Percentiles rank a stretch among this genome's conserved stretches.
These are phyloP conservation scores for Pythium biforme DNA, from an alignment of 352 stramenopile species.

Conservation along the genomic window DNA sequence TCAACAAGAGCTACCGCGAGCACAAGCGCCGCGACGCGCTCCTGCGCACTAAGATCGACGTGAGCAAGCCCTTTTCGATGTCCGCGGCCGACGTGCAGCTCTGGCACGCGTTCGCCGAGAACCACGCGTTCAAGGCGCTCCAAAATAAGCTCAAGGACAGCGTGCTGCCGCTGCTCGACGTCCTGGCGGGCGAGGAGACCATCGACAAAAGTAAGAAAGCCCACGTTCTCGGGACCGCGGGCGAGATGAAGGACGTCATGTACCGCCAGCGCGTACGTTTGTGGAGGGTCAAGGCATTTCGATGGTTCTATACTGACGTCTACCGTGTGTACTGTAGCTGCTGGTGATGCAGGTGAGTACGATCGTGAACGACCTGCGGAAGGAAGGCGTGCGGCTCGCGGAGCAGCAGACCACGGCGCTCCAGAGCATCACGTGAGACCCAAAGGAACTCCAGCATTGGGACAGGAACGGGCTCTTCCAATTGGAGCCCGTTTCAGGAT, in stretches of 20 bases:
- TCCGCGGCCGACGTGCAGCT: slow-evolving; percentile 36
- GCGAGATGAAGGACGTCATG: slow-evolving; percentile 53
- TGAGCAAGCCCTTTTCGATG: slow-evolving; percentile 62
- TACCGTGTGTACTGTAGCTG: no score
- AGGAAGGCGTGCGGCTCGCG: slow-evolving; percentile 68
- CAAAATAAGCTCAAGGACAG: slow-evolving; percentile 34
- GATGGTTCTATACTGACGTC: no score
- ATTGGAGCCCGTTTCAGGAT: neutral
- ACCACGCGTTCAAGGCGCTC: slow-evolving; percentile 49
- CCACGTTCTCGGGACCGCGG: slow-evolving; percentile 27
- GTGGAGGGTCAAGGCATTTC: no score
- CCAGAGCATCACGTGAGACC: slow-evolving; percentile 50
- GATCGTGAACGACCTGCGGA: slow-evolving; percentile 65
- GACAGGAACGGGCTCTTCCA: slow-evolving; percentile 10
- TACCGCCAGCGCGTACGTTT: slow-evolving; percentile 44
- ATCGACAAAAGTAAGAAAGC: slow-evolving; percentile 48
- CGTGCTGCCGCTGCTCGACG: slow-evolving; percentile 44
- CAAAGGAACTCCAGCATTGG: neutral
- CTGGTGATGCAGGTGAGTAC: slow-evolving; percentile 58
- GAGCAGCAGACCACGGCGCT: slow-evolving; percentile 71
- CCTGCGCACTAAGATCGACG: slow-evolving; percentile 66
- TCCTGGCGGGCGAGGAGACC: slow-evolving; percentile 46
- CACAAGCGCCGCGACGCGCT: slow-evolving; percentile 74
- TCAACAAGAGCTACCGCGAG: slow-evolving; percentile 81
- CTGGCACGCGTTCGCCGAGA: slow-evolving; percentile 53